A percentile compares a stretch with the other conserved stretches of the same genome.
Evolutionary conservation across 768 basidiomycete species (phyloP).

Genomic region (Leccinellum rugosiceps): DNA sequence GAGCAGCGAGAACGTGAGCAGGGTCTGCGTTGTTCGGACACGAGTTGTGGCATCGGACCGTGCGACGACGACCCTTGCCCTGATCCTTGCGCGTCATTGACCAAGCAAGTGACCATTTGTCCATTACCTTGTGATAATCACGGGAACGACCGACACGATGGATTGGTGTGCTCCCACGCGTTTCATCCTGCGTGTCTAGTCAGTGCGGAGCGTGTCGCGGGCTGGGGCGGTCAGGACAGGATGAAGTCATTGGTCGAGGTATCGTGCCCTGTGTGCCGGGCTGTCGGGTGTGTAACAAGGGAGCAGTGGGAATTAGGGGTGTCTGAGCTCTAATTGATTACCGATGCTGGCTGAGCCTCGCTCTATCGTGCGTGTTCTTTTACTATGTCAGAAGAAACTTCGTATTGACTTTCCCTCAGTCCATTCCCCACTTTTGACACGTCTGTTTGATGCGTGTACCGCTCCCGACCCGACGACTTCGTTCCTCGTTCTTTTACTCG

Average conservation of each 20-base stretch:
- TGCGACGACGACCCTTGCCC: constrained; percentile 66
- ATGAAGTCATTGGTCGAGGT: constrained; percentile 52
- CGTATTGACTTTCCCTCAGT: not conserved
- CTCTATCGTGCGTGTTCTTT: constrained; percentile 3
- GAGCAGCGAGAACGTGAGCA: constrained; percentile 71
- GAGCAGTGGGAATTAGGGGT: constrained; percentile 60
- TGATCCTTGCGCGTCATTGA: constrained; percentile 18
- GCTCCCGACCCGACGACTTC: not conserved
- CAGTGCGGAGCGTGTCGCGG: constrained; percentile 57
- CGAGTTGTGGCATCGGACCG: constrained; percentile 72
- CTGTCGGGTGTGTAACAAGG: constrained; percentile 55
- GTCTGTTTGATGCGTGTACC: constrained; percentile 2
- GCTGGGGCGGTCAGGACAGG: constrained; percentile 52
- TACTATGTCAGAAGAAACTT: not conserved
- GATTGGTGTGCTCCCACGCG: constrained; percentile 51
- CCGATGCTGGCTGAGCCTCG: not conserved
- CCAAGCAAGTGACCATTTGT: constrained; percentile 26
- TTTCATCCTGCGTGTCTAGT: constrained; percentile 78
- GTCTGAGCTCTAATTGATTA: constrained; percentile 22
- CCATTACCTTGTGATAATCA: constrained; percentile 13
- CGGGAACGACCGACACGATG: not conserved
- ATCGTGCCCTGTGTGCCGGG: constrained; percentile 71
- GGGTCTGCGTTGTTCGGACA: constrained; percentile 68
- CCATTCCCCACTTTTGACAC: not conserved
- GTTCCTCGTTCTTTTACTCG: not conserved